Percentiles rank a stretch among this genome's conserved stretches.
Conservation (phyloP, 1,284 basidiomycete genomes). For the Puccinia triticina region DNA sequence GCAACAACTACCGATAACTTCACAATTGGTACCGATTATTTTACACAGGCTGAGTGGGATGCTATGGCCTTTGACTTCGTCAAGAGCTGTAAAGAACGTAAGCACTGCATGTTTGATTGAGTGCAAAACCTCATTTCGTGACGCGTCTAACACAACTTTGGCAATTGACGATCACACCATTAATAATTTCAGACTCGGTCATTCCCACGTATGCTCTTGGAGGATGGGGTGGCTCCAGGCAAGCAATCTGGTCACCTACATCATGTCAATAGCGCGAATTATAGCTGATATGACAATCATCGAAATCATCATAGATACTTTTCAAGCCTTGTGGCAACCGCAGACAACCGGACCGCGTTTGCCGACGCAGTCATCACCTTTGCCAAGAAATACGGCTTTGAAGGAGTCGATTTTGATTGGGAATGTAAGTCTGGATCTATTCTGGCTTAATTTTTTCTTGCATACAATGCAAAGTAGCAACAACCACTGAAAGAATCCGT, state of each 20-base stretch:
- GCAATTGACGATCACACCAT: not conserved
- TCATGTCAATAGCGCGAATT: not conserved
- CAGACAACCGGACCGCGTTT: slow-evolving; percentile 40
- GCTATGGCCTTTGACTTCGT: slow-evolving; percentile 34
- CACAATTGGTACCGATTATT: slow-evolving; percentile 5
- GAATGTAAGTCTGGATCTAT: slow-evolving; percentile 35
- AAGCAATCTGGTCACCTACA: not conserved
- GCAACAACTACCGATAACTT: slow-evolving; percentile 44
- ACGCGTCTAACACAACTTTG: not conserved
- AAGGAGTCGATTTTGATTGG: slow-evolving; percentile 49
- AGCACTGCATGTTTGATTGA: too few relatives aligned
- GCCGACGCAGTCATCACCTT: slow-evolving; percentile 37
- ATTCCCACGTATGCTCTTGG: slow-evolving; percentile 29
- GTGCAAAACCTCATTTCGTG: too few relatives aligned
- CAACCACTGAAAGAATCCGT: not conserved
- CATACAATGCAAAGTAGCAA: not conserved
- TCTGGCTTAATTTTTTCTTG: not conserved
- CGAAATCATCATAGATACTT: slow-evolving; percentile 27
- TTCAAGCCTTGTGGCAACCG: slow-evolving; percentile 31
- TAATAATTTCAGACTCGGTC: slow-evolving; percentile 8
- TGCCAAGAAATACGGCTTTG: slow-evolving; percentile 47
- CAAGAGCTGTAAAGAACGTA: slow-evolving; percentile 30
- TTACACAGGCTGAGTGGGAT: slow-evolving; percentile 16
- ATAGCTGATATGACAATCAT: too few relatives aligned
- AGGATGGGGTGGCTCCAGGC: slow-evolving; percentile 43